Conservation (phyloP, 2,329 filamentous ascomycete species). For the Proliferodiscus dingleyae region DNA sequence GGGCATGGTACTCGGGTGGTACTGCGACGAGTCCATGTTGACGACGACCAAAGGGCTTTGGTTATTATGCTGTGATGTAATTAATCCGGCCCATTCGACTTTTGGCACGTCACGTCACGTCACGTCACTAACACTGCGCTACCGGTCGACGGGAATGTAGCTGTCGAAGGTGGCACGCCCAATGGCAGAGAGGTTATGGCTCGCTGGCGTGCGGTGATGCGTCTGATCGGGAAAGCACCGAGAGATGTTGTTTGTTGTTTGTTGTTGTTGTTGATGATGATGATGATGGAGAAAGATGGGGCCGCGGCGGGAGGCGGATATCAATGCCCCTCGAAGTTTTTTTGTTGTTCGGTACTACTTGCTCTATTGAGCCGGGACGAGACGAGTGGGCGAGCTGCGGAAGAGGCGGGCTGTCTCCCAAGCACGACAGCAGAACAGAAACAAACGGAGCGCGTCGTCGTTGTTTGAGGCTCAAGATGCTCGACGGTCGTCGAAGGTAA, state of each 20-base stretch:
- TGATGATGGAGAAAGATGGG: neutral
- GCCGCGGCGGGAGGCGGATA: neutral
- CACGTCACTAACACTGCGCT: neutral
- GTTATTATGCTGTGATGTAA: slow-evolving; percentile 1
- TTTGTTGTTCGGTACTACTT: neutral
- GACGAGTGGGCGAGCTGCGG: neutral
- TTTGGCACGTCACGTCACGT: slow-evolving; percentile 3
- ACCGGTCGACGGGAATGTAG: too few relatives aligned
- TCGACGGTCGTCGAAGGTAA: slow-evolving; percentile 15
- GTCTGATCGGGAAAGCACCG: too few relatives aligned
- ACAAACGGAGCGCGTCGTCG: neutral
- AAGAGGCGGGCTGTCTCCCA: neutral
- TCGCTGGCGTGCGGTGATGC: too few relatives aligned
- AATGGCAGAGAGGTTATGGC: too few relatives aligned
- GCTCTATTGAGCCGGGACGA: neutral
- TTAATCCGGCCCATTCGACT: slow-evolving; percentile 6
- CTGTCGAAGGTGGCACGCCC: too few relatives aligned
- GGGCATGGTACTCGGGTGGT: slow-evolving; percentile 28
- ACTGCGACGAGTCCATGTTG: slow-evolving; percentile 27
- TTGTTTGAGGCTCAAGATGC: slow-evolving; percentile 20
- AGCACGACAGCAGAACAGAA: slow-evolving; percentile 1
- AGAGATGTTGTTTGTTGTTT: too few relatives aligned
- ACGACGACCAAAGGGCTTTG: neutral
- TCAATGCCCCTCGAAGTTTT: neutral
- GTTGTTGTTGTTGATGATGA: neutral